Percentiles rank a stretch among this genome's conserved stretches.
phyloP scores from a whole-genome alignment of 1,284 basidiomycete genomes.

The Austroboletus novae-zelandiae region DNA sequence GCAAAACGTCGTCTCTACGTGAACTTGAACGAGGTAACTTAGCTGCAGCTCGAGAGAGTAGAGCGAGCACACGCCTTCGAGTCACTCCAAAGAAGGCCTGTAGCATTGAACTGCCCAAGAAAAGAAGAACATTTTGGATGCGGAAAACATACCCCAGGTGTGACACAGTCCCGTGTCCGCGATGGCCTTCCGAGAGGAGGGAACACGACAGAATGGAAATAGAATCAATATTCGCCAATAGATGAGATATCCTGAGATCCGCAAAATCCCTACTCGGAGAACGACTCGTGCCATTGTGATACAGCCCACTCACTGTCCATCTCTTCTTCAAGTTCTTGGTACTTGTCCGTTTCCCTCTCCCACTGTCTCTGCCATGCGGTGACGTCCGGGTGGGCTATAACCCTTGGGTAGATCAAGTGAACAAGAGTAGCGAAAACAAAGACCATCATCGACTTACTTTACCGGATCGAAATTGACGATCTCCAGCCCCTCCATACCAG shows the following conservation, averaged over 20 bases:
- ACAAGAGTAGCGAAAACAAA: not conserved
- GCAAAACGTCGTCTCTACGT: too few species aligned
- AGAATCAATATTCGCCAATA: not conserved
- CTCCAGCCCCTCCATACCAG: conserved; percentile 82
- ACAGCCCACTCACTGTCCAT: conserved; percentile 35
- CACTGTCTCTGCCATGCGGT: conserved; percentile 28
- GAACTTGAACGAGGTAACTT: too few species aligned
- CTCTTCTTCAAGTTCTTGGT: conserved; percentile 23
- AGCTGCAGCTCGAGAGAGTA: too few species aligned
- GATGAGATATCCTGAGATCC: not conserved
- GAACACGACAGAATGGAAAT: not conserved
- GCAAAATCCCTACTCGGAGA: conserved; percentile 13
- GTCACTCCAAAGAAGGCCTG: too few species aligned
- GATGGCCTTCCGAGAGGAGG: too few species aligned
- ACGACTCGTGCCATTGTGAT: conserved; percentile 33
- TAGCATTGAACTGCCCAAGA: too few species aligned
- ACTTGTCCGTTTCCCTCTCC: conserved; percentile 18
- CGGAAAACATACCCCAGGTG: too few species aligned
- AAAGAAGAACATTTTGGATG: too few species aligned
- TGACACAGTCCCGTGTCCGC: too few species aligned
- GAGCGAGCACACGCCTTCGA: too few species aligned
- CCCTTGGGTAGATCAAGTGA: conserved; percentile 30
- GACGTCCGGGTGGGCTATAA: conserved; percentile 49
- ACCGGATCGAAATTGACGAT: conserved; percentile 74
- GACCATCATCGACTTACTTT: conserved; percentile 49